Evolutionary conservation across 2,329 filamentous ascomycete species (phyloP).

Genomic region (Teratosphaeria viscida): DNA sequence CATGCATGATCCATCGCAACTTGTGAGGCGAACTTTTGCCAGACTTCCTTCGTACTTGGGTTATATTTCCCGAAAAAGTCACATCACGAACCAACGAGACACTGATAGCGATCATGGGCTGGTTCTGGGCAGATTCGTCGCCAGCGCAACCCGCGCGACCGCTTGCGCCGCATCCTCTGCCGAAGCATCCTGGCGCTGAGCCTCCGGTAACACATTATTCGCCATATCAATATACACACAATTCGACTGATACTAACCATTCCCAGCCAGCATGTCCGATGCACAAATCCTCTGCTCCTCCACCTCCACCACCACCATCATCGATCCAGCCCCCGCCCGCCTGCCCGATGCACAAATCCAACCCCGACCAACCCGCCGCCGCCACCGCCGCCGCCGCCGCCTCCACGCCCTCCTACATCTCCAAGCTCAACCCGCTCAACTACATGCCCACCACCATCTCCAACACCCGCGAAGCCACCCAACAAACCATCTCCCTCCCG

Average conservation of each 20-base stretch:
- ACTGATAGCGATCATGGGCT: conserved; percentile 44
- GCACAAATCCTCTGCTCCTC: conserved; percentile 40
- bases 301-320: conserved; percentile 12
- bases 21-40: background rate
- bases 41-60: too few species aligned
- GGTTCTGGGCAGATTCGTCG: conserved; percentile 56
- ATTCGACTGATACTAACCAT: background rate
- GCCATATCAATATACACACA: conserved; percentile 1
- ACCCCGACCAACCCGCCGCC: background rate
- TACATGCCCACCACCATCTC: conserved; percentile 89
- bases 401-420: conserved; percentile 42
- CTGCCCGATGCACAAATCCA: conserved; percentile 28
- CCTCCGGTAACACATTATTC: conserved; percentile 42
- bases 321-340: conserved; percentile 29
- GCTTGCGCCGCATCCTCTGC: conserved; percentile 38
- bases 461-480: conserved; percentile 57
- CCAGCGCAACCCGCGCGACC: conserved; percentile 28
- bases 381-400: conserved; percentile 6
- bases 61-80: background rate
- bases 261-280: conserved; percentile 58
- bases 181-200: conserved; percentile 34
- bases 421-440: conserved; percentile 71
- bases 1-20: background rate
- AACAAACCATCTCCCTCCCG: conserved; percentile 65
- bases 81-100: background rate